These are phyloP conservation scores for Pythium aphanidermatum DNA, from an alignment of 352 stramenopile genomes.

Conservation along the genomic window DNA sequence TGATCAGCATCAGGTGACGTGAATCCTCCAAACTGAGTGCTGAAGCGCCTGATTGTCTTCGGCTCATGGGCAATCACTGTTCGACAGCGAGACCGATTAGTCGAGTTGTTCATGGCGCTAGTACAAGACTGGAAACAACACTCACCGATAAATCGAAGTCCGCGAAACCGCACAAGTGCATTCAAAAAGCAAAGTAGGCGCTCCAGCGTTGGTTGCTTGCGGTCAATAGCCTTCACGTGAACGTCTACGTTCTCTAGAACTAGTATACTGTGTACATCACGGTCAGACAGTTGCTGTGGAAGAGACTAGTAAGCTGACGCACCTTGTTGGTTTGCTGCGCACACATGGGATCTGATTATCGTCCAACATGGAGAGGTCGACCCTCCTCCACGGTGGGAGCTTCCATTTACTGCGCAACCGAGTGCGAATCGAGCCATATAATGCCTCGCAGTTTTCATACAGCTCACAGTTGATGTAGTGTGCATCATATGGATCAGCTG, in stretches of 20 bases:
- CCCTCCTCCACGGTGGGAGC: background rate
- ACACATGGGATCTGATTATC: background rate
- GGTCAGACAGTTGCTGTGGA: too few species aligned
- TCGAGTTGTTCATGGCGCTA: too few species aligned
- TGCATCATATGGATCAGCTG: background rate
- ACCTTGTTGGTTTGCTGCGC: background rate
- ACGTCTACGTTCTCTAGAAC: conserved; percentile 15
- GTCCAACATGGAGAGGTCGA: background rate
- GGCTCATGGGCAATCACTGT: conserved; percentile 7
- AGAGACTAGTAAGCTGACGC: background rate
- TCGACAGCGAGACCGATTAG: too few species aligned
- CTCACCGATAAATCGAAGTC: conserved; percentile 9
- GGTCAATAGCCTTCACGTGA: background rate
- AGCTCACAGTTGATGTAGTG: background rate
- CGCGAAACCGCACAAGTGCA: background rate
- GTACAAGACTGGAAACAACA: background rate
- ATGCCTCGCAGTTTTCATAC: background rate
- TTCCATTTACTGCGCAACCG: background rate
- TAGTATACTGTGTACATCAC: conserved; percentile 1
- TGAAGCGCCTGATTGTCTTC: conserved; percentile 9
- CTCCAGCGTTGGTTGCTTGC: conserved; percentile 8
- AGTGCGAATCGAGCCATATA: background rate
- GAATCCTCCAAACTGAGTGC: conserved; percentile 8
- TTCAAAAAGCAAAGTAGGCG: conserved; percentile 11
- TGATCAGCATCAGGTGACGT: background rate